Base-by-base conservation (phyloP, 805 yeast species). In the Candida michaelii region DNA sequence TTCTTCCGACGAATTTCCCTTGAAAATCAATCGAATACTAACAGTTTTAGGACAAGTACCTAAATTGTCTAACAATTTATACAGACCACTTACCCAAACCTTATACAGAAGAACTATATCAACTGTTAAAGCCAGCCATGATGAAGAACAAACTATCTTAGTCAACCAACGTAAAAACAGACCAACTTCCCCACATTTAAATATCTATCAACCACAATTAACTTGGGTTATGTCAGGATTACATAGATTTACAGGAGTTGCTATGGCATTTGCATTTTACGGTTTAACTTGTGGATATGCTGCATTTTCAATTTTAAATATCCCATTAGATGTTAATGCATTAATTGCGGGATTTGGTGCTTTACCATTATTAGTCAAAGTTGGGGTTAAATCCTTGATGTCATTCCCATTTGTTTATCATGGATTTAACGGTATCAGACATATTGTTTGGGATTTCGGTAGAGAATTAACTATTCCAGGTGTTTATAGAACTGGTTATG, bases 401-500 rank as follows among this genome's bases (percentile, higher is more conserved):
- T 80, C 93, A 7, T 79, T 79, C 72, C 90, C 97, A 52, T 89
- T 93, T 66, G 85, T 85, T 23, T 89, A 79, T 84, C 99, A 93
- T 68, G 58, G 77, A 36, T 79, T 74, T 62, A 89, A 90, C 63
- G 97, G 98, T 56, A 47, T 91, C 50, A 88, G 99, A 78, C 99
- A 93, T 65, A 71, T 91, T 66, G 60, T 87, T 43, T 93, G 99
- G 99, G 99, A 93, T 65, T 63, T 81, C 41, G 96, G 96, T 63
- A 74, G 71, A 53, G 86, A 84, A 65, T 76, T 91, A 61, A 77
- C 89, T 48, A 59, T 87, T 54, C 80, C 84, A 60, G 97, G 96
- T 53, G 97, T 93, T 44, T 85, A 86, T 80, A 80, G 84, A 69
- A 89, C 97, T 27, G 98, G 97, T 50, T 87, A 88, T 68, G 71